Conservation (phyloP, 352 stramenopile species). For the Halophytophthora polymorphica region DNA sequence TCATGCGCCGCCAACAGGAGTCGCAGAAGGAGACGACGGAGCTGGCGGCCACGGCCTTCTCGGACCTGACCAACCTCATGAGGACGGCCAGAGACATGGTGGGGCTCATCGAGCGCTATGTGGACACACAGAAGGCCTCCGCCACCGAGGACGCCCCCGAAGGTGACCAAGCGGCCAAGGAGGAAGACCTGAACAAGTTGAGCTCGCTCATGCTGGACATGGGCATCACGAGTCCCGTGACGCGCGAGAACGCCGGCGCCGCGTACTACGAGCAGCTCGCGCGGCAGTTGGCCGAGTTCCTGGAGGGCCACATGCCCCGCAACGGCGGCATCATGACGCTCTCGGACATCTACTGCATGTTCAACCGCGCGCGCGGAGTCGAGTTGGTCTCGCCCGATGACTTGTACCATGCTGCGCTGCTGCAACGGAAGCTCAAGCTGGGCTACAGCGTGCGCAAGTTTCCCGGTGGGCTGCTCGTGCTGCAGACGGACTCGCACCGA, state of each 20-base stretch:
- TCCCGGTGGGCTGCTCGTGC: slow-evolving; percentile 89
- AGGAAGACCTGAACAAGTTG: slow-evolving; percentile 75
- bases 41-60: slow-evolving; percentile 80
- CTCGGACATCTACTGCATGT: slow-evolving; percentile 98
- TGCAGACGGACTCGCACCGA: slow-evolving; percentile 88
- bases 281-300: slow-evolving; percentile 87
- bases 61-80: slow-evolving; percentile 90
- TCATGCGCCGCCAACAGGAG: slow-evolving; percentile 75
- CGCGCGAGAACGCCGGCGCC: slow-evolving; percentile 83
- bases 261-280: slow-evolving; percentile 91
- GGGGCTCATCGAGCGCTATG: slow-evolving; percentile 89
- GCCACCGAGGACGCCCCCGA: slow-evolving; percentile 12
- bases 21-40: slow-evolving; percentile 80
- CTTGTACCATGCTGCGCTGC: slow-evolving; percentile 88
- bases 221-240: slow-evolving; percentile 92
- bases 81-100: slow-evolving; percentile 90
- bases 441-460: slow-evolving; percentile 94
- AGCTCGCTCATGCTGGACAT: slow-evolving; percentile 90
- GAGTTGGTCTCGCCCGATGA: slow-evolving; percentile 98
- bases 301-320: slow-evolving; percentile 74
- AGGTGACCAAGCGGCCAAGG: slow-evolving; percentile 12
- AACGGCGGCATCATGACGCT: slow-evolving; percentile 97
- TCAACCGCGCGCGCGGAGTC: slow-evolving; percentile 96
- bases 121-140: slow-evolving; percentile 67
- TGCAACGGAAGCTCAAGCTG: slow-evolving; percentile 85